Conservation (phyloP, 345 rosid species). For the Aquilaria sinensis region DNA sequence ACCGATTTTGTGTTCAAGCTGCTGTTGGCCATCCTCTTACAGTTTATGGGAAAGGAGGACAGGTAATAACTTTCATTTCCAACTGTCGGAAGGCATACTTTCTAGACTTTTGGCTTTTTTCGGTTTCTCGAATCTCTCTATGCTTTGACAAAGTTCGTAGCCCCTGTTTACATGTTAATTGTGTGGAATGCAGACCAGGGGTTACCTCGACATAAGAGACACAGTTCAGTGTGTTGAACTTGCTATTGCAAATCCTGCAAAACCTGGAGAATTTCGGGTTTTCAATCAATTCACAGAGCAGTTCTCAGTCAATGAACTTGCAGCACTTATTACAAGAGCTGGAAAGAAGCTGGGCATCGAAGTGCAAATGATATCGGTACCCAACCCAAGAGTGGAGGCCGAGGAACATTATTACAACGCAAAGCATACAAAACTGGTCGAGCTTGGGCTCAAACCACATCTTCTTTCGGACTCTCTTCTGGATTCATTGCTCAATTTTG, state of each 20-base stretch:
- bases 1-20: constrained; percentile 96
- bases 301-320: constrained; percentile 86
- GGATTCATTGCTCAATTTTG: constrained; percentile 86
- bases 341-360: constrained; percentile 81
- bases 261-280: constrained; percentile 80
- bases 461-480: constrained; percentile 86
- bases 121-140: neutral
- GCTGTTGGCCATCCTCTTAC: constrained; percentile 96
- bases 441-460: constrained; percentile 88
- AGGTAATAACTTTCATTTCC: constrained; percentile 41
- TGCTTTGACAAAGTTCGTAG: neutral
- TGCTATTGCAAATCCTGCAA: constrained; percentile 86
- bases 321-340: constrained; percentile 79
- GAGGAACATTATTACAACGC: constrained; percentile 99
- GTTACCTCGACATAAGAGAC: constrained; percentile 97
- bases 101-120: neutral
- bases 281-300: constrained; percentile 97
- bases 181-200: constrained; percentile 66
- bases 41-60: constrained; percentile 97
- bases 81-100: neutral
- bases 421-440: constrained; percentile 91
- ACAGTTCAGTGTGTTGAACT: constrained; percentile 94
- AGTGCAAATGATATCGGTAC: constrained; percentile 64
- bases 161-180: neutral
- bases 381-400: constrained; percentile 97